Conservation (phyloP, 805 yeast genomes). For the Starmerella sirachaensis region DNA sequence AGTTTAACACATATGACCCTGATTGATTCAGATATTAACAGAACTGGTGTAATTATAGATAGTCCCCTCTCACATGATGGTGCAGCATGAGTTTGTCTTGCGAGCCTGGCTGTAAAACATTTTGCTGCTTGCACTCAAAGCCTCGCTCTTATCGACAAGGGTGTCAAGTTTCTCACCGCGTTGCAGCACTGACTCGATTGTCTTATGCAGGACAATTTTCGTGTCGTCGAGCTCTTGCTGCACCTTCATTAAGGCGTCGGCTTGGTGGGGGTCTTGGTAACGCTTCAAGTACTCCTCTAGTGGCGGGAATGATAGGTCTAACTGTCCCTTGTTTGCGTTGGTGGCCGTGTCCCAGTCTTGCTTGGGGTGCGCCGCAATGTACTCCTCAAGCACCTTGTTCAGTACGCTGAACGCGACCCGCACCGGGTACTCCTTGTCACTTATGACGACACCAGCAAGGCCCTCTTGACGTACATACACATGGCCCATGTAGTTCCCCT, state of each 20-base stretch:
- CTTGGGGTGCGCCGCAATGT: constrained; percentile 58
- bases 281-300: constrained; percentile 60
- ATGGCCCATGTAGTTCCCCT: constrained; percentile 82
- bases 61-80: neutral
- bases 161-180: constrained; percentile 94
- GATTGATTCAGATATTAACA: neutral
- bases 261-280: constrained; percentile 95
- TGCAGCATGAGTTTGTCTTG: constrained; percentile 82
- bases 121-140: constrained; percentile 73
- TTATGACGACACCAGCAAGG: constrained; percentile 75
- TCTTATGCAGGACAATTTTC: constrained; percentile 87
- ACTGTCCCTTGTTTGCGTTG: constrained; percentile 31
- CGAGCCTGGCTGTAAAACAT: constrained; percentile 97
- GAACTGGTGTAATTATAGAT: neutral
- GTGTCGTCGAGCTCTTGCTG: constrained; percentile 98
- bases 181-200: constrained; percentile 85
- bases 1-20: neutral
- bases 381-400: constrained; percentile 85
- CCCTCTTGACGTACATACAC: constrained; percentile 86
- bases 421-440: constrained; percentile 93
- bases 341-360: constrained; percentile 43
- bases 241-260: constrained; percentile 92
- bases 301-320: constrained; percentile 42
- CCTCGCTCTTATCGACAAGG: constrained; percentile 89
- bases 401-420: constrained; percentile 90